phyloP scores from a whole-genome alignment of 768 basidiomycete genomes.

The Mycena indigotica region DNA sequence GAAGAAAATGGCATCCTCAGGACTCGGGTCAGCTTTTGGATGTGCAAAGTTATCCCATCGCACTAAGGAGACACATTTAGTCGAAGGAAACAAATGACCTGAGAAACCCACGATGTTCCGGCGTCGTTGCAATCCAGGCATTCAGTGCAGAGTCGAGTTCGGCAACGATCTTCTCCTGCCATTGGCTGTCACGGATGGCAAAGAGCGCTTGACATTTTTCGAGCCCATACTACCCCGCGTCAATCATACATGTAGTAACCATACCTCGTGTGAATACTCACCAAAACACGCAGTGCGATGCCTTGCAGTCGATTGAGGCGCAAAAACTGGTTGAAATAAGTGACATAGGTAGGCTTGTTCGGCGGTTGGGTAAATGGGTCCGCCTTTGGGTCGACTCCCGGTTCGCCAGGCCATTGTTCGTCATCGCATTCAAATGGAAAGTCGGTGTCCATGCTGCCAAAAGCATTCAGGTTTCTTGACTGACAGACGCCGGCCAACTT shows the following conservation, averaged over 20 bases:
- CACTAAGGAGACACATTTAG: background rate
- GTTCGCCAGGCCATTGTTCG: conserved; percentile 31
- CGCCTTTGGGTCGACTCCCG: background rate
- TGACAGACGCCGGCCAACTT: conserved; percentile 15
- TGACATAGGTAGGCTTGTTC: background rate
- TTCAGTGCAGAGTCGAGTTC: background rate
- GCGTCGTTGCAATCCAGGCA: background rate
- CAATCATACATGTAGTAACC: background rate
- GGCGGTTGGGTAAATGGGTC: background rate
- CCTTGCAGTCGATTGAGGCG: background rate
- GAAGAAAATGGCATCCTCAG: background rate
- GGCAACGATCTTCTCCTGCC: background rate
- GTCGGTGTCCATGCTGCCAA: conserved; percentile 42
- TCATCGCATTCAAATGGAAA: conserved; percentile 58
- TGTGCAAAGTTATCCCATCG: background rate
- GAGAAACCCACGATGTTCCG: background rate
- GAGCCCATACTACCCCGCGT: background rate
- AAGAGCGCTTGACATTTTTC: background rate
- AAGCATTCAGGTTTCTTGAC: too few relatives aligned
- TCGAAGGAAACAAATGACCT: background rate
- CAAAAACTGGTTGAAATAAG: background rate
- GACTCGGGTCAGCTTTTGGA: background rate
- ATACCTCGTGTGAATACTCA: background rate
- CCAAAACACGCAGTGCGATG: background rate
- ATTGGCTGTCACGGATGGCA: background rate